Percentiles rank a stretch among this genome's conserved stretches.
Evolutionary conservation across 257 asterid genomes (phyloP).

Genomic region (Nicotiana noctiflora): DNA sequence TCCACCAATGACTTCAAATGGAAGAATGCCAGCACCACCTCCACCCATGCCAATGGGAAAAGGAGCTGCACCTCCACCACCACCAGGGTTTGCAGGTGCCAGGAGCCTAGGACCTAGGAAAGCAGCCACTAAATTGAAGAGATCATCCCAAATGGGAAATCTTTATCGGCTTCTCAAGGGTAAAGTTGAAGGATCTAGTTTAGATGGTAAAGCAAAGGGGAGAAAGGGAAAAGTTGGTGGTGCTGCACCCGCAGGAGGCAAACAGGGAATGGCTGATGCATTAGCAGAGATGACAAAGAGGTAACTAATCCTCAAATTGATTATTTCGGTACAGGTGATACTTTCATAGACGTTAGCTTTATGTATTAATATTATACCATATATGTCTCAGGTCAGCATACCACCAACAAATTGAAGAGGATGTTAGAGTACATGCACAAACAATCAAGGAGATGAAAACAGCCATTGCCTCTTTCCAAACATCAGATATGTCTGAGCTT

Average conservation of each 20-base stretch:
- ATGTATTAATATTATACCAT: background rate
- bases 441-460: conserved; percentile 21
- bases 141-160: conserved; percentile 83
- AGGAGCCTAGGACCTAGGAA: conserved; percentile 42
- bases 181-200: conserved; percentile 72
- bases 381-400: conserved; percentile 67
- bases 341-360: background rate
- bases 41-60: conserved; percentile 31
- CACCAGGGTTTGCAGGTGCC: conserved; percentile 43
- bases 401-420: conserved; percentile 66
- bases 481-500: conserved; percentile 25
- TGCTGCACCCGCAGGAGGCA: conserved; percentile 44
- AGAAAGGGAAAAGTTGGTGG: conserved; percentile 49
- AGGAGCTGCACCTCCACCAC: conserved; percentile 63
- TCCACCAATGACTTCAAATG: conserved; percentile 34
- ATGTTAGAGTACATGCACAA: conserved; percentile 19
- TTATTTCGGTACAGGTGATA: background rate
- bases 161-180: conserved; percentile 82
- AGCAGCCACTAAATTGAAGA: conserved; percentile 55
- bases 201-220: conserved; percentile 38
- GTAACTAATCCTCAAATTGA: conserved; percentile 22
- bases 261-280: conserved; percentile 97
- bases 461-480: conserved; percentile 18
- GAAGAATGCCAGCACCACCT: conserved; percentile 39
- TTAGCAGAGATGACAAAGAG: conserved; percentile 93